Base-by-base conservation (phyloP, 1,284 basidiomycete species). In the Schizophyllum amplum region DNA sequence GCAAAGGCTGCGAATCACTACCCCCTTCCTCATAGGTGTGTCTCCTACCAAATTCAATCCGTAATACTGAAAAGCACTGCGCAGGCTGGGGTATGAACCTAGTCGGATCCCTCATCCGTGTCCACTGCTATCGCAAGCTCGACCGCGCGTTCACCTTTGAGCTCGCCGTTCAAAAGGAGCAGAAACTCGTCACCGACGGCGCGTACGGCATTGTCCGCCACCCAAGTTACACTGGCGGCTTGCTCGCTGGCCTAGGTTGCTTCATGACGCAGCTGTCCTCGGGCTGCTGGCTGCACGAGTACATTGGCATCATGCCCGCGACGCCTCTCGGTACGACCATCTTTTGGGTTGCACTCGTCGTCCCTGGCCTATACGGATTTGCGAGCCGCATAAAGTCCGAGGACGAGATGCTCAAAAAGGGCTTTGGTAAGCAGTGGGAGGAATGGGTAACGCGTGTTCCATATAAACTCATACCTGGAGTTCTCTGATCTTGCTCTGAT, bases 211-310 rank as follows among this genome's bases (percentile, higher is more conserved):
- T 60, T n/a, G 61, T 62, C 4, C 65, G 67, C 0, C 68, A 71
- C 53, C 69, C 71, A 0, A 63, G 67, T 15, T 72, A 70, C 53
- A 60, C 62, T 0, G 63, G 62, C 4, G 55, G 51, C 3, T 7
- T 65, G 22, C 48, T 67, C 27, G 52, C 56, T 1, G 59, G 51
- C 21, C 47, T 56, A 7, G 58, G 63, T 26, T 50, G 51, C 11
- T 55, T 33, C 5, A 13, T 58, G 7, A 53, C 52, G n/a, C 49
- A 52, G 4, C 57, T 63, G 22, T 24, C 55, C 1, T 60, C 57
- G 1, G 63, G 63, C 1, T 50, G 58, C 15, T 64, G 63, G 63
- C 24, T 54, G 5, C 53, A 57, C 21, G 61, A 62, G 26, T 63
- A 61, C 55, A 22, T 47, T 3, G 60, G 55, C 1, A 25, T 59